These are phyloP conservation scores for Aspergillus piperis DNA, from an alignment of 2,329 filamentous ascomycete genomes.

Conservation along the genomic window DNA sequence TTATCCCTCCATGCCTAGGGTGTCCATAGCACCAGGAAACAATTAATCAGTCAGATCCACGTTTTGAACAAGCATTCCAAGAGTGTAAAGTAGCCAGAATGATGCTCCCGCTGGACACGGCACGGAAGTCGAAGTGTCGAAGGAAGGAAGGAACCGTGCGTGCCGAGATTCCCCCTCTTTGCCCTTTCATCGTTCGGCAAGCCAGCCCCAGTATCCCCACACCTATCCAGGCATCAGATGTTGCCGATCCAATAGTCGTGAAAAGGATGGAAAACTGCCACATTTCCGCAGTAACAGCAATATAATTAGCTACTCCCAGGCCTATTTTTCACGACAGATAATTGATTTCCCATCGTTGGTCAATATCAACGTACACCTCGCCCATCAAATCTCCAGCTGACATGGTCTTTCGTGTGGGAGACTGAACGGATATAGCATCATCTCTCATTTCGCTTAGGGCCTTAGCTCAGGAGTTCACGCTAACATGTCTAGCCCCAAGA, in stretches of 20 bases:
- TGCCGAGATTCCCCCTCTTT: background rate
- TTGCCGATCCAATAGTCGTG: background rate
- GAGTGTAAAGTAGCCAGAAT: background rate
- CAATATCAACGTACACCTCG: too few species aligned
- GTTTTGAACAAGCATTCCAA: background rate
- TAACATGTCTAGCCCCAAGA: background rate
- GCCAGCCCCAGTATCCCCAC: background rate
- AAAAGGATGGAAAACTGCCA: background rate
- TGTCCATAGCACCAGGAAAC: too few species aligned
- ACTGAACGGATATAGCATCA: background rate
- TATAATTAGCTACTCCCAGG: too few species aligned
- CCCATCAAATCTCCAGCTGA: too few species aligned
- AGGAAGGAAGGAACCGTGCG: background rate
- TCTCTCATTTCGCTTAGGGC: background rate
- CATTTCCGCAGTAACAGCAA: too few species aligned
- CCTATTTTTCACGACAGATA: too few species aligned
- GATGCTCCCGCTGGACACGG: background rate
- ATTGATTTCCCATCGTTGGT: background rate
- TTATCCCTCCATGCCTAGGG: too few species aligned
- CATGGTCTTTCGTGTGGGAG: background rate
- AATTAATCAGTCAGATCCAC: too few species aligned
- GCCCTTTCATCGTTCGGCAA: conserved; percentile 1
- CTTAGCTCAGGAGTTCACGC: background rate
- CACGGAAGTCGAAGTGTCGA: background rate
- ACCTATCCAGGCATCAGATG: background rate